A percentile compares a stretch with the other conserved stretches of the same genome.
These are phyloP conservation scores for Hansenula sp. DNA, from an alignment of 1,139 yeast species.

Conservation along the genomic window DNA sequence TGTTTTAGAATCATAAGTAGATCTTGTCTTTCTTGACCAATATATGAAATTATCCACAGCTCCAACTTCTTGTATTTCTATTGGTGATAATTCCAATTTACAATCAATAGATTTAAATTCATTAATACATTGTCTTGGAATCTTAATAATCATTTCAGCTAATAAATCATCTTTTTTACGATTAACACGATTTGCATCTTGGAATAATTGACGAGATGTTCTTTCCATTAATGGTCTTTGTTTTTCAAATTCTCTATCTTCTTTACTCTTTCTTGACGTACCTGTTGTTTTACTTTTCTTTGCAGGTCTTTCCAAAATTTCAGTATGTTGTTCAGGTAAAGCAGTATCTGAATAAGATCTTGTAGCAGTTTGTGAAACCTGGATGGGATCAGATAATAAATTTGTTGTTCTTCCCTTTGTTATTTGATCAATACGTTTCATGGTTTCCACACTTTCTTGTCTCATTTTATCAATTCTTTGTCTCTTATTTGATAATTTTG, in stretches of 20 bases:
- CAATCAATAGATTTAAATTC: conserved; percentile 18
- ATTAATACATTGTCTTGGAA: conserved; percentile 23
- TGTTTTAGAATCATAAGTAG: conserved; percentile 28
- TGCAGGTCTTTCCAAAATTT: conserved; percentile 1
- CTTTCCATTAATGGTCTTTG: conserved; percentile 8
- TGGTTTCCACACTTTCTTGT: neutral
- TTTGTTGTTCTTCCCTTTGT: neutral
- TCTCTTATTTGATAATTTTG: neutral
- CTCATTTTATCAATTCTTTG: neutral
- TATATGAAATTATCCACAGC: conserved; percentile 25
- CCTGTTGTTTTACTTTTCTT: conserved; percentile 6
- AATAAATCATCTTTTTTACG: conserved; percentile 47
- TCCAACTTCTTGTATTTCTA: conserved; percentile 22
- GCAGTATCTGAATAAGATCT: conserved; percentile 2
- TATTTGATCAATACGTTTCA: neutral
- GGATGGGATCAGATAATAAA: neutral
- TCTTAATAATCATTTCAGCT: conserved; percentile 42
- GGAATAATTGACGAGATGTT: conserved; percentile 30
- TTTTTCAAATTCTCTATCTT: conserved; percentile 7
- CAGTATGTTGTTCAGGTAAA: neutral
- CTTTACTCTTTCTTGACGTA: conserved; percentile 5
- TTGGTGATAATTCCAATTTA: conserved; percentile 23
- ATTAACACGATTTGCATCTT: conserved; percentile 45
- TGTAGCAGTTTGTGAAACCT: neutral
- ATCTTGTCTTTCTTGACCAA: conserved; percentile 32